Evolutionary conservation across 208 protist species (phyloP).

Genomic region (Acanthamoeba royreba): DNA sequence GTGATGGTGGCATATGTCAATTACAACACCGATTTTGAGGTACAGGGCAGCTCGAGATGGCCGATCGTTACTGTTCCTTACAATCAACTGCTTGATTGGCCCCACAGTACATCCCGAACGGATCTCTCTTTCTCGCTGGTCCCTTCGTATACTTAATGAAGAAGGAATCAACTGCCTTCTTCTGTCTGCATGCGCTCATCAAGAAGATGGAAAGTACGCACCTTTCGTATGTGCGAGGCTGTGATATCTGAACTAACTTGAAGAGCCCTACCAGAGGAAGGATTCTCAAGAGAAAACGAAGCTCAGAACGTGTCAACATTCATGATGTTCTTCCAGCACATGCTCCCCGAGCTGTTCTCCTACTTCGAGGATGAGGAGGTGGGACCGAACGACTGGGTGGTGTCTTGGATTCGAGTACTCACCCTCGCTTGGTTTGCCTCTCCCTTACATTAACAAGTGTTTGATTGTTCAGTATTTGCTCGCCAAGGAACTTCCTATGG

Average conservation of each 20-base stretch:
- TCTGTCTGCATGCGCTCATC: slow-evolving; percentile 52
- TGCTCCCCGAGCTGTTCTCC: slow-evolving; percentile 60
- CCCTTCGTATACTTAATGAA: slow-evolving; percentile 58
- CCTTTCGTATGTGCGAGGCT: no score
- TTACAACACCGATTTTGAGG: slow-evolving; percentile 58
- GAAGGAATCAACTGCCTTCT: slow-evolving; percentile 56
- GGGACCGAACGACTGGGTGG: slow-evolving; percentile 66
- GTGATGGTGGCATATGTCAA: slow-evolving; percentile 61
- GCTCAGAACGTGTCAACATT: slow-evolving; percentile 59
- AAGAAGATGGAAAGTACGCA: slow-evolving; percentile 53
- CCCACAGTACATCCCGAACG: slow-evolving; percentile 24
- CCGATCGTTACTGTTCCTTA: no score
- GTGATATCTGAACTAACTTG: no score
- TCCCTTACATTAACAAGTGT: not conserved
- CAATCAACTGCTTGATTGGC: no score
- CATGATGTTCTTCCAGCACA: slow-evolving; percentile 65
- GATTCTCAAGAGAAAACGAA: slow-evolving; percentile 43
- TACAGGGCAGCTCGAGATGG: no score
- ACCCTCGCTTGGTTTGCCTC: not conserved
- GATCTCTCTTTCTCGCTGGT: slow-evolving; percentile 38
- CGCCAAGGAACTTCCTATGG: slow-evolving; percentile 58
- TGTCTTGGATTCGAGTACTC: slow-evolving; percentile 53
- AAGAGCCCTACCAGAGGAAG: slow-evolving; percentile 25
- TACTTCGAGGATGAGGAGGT: slow-evolving; percentile 71
- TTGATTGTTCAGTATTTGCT: not conserved